Evolutionary conservation across 306 rosid genomes (phyloP), one percentile per base, ranked within the genome.

Genomic region (Canavalia gladiata): DNA sequence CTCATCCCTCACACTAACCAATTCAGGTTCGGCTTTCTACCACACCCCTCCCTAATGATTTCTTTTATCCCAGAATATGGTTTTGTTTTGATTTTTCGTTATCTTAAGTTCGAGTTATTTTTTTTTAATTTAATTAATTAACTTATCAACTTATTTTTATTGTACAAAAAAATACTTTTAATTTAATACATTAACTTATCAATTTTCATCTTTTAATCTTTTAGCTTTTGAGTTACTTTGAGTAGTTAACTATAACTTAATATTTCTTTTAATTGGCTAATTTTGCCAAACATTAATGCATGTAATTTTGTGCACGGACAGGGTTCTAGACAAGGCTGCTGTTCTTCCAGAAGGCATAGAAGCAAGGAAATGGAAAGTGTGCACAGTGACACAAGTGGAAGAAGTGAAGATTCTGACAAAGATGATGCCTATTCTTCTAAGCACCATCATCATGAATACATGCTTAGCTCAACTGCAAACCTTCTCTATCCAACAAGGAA

Each of bases 321-420:
- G 89, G 72, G 35, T 85, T 11, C 89, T 88, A 47, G 94, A 90
- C 86, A 88, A 85, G 81, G 92, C 92, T 18, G 92, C 94, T 0
- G 50, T 88, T 72, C 63, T 83, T 29, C 71, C 82, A 0, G 31
- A 83, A 37, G 90, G 87, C 68, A 30, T 0, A 9, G 78, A 42
- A 39, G 78, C 79, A 72, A 79, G 33, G 33, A 72, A 63, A 71
- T 88, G 94, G 94, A 51, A 60, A 33, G 87, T 88, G 0, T 90
- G 91, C 77, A 86, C 76, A 0, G 85, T 82, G 34, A 79, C 88
- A 29, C 88, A 87, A 77, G 88, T 87, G 29, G 90, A 88, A 76
- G 90, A 90, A 83, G 88, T 83, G 77, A 90, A 90, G 87, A 87
- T 88, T 74, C 86, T 90, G 8, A 78, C 85, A n/a, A 88, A 90